Evolutionary conservation across 768 basidiomycete species (phyloP).

Genomic region (Pulveroboletus sp.): DNA sequence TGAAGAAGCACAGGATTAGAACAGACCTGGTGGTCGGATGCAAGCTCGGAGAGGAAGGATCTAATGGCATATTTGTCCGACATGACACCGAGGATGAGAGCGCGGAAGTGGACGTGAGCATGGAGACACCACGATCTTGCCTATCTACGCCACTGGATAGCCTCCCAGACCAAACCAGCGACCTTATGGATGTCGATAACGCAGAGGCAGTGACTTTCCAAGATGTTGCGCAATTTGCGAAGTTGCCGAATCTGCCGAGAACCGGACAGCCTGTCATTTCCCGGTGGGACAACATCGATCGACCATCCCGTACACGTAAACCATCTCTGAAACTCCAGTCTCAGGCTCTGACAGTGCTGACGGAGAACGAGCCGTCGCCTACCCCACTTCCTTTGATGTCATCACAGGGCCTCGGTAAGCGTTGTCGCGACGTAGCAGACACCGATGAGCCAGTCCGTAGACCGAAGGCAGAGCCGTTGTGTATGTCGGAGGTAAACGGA

Average conservation of each 20-base stretch:
- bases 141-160: constrained; percentile 14
- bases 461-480: constrained; percentile 12
- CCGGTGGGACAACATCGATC: constrained; percentile 7
- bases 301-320: constrained; percentile 26
- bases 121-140: constrained; percentile 29
- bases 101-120: constrained; percentile 52
- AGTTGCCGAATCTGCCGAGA: background rate
- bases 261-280: constrained; percentile 2
- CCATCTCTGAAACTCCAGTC: constrained; percentile 29
- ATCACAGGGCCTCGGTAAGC: constrained; percentile 24
- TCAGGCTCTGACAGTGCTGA: constrained; percentile 8
- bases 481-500: constrained; percentile 15
- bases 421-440: constrained; percentile 19
- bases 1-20: constrained; percentile 50
- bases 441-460: constrained; percentile 14
- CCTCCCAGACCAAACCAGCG: constrained; percentile 3
- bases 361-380: constrained; percentile 9
- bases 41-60: constrained; percentile 23
- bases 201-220: background rate
- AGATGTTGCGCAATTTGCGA: background rate
- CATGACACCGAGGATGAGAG: constrained; percentile 58
- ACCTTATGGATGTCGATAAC: constrained; percentile 15
- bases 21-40: constrained; percentile 31
- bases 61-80: constrained; percentile 48
- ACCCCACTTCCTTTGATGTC: constrained; percentile 10